phyloP scores from a whole-genome alignment of 257 asterid genomes.

The Solanum appendiculatum region DNA sequence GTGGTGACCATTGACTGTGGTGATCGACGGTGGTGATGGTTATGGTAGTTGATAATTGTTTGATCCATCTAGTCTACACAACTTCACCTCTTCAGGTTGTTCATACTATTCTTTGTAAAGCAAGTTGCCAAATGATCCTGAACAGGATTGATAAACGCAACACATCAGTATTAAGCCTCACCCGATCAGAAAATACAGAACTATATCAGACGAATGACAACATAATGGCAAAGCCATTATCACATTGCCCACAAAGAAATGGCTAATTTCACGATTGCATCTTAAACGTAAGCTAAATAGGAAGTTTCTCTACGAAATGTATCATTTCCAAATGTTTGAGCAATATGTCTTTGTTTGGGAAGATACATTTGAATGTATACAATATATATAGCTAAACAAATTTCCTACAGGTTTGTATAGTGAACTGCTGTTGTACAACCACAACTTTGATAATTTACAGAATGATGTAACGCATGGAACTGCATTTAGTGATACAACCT shows the following conservation, averaged over 20 bases:
- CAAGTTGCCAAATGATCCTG: background rate
- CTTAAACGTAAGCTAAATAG: background rate
- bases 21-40: background rate
- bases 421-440: background rate
- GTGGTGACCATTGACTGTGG: background rate
- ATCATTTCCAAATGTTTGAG: background rate
- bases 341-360: background rate
- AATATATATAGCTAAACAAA: background rate
- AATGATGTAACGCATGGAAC: slow-evolving; percentile 1
- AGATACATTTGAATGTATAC: background rate
- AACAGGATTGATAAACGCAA: background rate
- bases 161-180: background rate
- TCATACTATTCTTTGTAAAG: background rate
- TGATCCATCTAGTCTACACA: background rate
- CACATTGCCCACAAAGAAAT: background rate
- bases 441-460: slow-evolving; percentile 19
- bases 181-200: background rate
- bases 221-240: background rate
- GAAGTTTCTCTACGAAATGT: background rate
- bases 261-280: background rate
- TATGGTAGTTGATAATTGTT: background rate
- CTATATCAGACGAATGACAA: background rate
- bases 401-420: background rate
- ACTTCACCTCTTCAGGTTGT: background rate
- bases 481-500: background rate